Base-by-base conservation (phyloP, 148 eudicot species). In the Chenopodium berlandieri region DNA sequence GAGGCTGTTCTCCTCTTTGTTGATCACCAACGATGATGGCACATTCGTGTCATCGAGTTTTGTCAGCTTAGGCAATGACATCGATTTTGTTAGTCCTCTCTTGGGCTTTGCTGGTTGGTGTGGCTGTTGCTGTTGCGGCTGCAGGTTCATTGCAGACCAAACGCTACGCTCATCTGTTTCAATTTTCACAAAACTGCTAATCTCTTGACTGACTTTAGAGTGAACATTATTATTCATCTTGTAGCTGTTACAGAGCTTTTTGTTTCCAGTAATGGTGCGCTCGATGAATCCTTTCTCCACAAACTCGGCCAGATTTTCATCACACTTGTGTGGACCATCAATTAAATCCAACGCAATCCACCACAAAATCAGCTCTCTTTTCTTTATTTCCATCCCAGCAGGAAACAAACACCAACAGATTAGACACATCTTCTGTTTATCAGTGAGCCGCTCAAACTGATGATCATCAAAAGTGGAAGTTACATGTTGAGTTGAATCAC, bases 281-380 rank as follows among this genome's bases (percentile, higher is more conserved):
- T 54, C 76, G 40, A 81, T 75, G 19, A 81, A 81, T 58, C 56
- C 83, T 5, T 32, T 44, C 2, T 13, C 52, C 3, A 81, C 74
- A n/a, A 81, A 54, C 52, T 65, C 66, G 16, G 10, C 14, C 17
- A 81, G 16, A 9, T 67, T 56, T 2, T 30, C 52, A 46, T n/a
- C 56, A 2, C 68, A 75, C 23, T 64, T 9, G 6, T 7, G 2
- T 10, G n/a, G 19, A 25, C 13, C 47, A 9, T 48, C 2, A 20
- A 81, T 3, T 2, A 75, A 47, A 4, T n/a, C 52, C 79, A 81
- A 13, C 1, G 74, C 79, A 22, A 67, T 19, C 83, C 78, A 81
- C 66, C 70, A 75, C 23, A 48, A 25, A 25, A 81, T 48, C 17
- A 64, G 46, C 16, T 81, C 78, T 66, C 83, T 75, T 16, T 75